phyloP scores from a whole-genome alignment of 1,139 yeast species.

The Pichia sp. region DNA sequence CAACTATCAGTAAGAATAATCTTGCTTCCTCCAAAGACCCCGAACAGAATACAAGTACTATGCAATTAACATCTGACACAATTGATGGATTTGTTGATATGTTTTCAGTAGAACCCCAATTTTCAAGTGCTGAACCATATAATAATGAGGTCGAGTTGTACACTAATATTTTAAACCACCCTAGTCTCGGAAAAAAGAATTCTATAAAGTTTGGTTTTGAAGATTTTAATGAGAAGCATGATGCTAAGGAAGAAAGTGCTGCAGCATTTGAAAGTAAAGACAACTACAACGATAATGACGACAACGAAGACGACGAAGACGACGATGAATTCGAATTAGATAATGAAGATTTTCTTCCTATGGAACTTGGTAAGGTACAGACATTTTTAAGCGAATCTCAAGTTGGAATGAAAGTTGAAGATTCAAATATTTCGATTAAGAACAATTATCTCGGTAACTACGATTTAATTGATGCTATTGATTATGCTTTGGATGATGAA shows the following conservation, averaged over 20 bases:
- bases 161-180: neutral
- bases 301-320: constrained; percentile 3
- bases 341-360: constrained; percentile 8
- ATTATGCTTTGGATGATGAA: constrained; percentile 24
- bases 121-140: neutral
- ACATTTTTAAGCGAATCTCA: constrained; percentile 7
- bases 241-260: neutral
- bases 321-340: constrained; percentile 8
- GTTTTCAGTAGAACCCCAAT: neutral
- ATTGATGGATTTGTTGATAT: constrained; percentile 1
- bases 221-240: neutral
- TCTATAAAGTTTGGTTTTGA: neutral
- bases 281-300: constrained; percentile 4
- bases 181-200: neutral
- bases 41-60: neutral
- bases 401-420: constrained; percentile 2
- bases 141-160: neutral
- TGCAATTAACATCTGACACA: constrained; percentile 5
- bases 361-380: constrained; percentile 8
- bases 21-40: neutral
- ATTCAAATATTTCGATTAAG: constrained; percentile 8
- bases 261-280: neutral
- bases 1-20: neutral
- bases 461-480: constrained; percentile 20
- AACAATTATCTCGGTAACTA: neutral